phyloP scores from a whole-genome alignment of 306 rosid genomes.

The Prunus salicina region DNA sequence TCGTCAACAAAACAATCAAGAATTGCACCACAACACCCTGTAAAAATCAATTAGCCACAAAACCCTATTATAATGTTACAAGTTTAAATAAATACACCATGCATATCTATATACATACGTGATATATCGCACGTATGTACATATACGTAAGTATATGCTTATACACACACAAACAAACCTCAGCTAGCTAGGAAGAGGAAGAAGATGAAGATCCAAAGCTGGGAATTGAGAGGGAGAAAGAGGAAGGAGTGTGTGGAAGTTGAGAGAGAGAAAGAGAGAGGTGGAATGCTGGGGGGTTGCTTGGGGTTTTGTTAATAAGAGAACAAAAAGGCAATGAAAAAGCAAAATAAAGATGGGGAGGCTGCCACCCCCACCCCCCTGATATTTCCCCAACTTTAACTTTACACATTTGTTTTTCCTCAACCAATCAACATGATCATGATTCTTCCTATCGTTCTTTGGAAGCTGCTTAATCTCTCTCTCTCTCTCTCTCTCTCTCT shows the following conservation, averaged over 20 bases:
- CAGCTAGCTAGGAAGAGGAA: not conserved
- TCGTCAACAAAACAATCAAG: not conserved
- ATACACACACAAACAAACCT: not conserved
- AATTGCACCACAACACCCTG: not conserved
- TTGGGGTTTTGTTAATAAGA: slow-evolving; percentile 70
- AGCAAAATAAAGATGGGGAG: slow-evolving; percentile 14
- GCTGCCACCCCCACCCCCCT: slow-evolving; percentile 31
- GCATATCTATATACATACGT: not conserved
- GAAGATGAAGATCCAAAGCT: not conserved
- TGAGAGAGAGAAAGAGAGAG: slow-evolving; percentile 17
- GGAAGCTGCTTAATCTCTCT: slow-evolving; percentile 35
- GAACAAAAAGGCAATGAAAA: slow-evolving; percentile 56
- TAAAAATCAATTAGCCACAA: not conserved
- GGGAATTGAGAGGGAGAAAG: not conserved
- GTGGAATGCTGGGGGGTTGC: slow-evolving; percentile 44
- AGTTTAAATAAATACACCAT: not conserved
- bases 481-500: slow-evolving; percentile 12
- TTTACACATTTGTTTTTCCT: slow-evolving; percentile 49
- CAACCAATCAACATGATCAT: slow-evolving; percentile 25
- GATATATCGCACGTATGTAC: not conserved
- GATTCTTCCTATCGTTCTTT: slow-evolving; percentile 49
- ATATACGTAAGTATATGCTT: not conserved
- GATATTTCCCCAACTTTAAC: slow-evolving; percentile 15
- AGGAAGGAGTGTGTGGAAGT: not conserved
- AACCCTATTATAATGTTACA: not conserved